phyloP scores from a whole-genome alignment of 2,329 filamentous ascomycete species.

The Bipolaris gigantea region DNA sequence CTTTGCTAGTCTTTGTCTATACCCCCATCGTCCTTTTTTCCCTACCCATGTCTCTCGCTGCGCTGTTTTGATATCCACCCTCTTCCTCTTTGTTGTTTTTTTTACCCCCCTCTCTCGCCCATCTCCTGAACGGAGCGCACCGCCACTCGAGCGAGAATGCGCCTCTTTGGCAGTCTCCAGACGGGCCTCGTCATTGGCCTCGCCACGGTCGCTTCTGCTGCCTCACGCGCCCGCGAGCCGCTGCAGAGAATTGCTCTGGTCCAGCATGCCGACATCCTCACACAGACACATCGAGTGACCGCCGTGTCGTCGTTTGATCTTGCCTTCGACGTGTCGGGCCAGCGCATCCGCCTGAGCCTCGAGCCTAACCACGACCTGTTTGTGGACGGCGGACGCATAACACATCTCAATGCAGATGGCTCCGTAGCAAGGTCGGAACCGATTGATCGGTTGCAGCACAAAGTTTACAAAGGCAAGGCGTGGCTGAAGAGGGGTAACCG shows the following conservation, averaged over 20 bases:
- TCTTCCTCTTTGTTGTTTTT: neutral
- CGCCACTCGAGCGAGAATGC: constrained; percentile 32
- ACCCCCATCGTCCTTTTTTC: constrained; percentile 7
- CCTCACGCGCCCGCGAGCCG: constrained; percentile 63
- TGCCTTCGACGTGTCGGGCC: constrained; percentile 69
- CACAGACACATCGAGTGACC: constrained; percentile 76
- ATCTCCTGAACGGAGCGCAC: constrained; percentile 28
- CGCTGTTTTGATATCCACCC: constrained; percentile 11
- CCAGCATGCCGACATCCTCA: constrained; percentile 75
- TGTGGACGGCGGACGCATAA: constrained; percentile 71
- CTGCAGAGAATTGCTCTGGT: constrained; percentile 73
- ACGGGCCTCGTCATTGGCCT: constrained; percentile 27
- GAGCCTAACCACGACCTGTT: constrained; percentile 92
- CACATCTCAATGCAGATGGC: constrained; percentile 73
- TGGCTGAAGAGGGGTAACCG: constrained; percentile 75
- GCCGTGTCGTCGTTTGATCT: constrained; percentile 83
- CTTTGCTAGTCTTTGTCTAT: constrained; percentile 4
- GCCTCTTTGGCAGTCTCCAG: constrained; percentile 28
- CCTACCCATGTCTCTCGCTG: constrained; percentile 40
- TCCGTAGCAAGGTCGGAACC: constrained; percentile 65
- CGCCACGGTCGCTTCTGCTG: constrained; percentile 30
- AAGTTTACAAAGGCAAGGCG: constrained; percentile 79
- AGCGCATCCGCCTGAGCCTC: constrained; percentile 74
- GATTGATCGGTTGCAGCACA: constrained; percentile 73
- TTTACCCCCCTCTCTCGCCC: constrained; percentile 8